Conservation (phyloP, 2,329 filamentous ascomycete genomes). For the Aspergillus brunneoviolaceus region DNA sequence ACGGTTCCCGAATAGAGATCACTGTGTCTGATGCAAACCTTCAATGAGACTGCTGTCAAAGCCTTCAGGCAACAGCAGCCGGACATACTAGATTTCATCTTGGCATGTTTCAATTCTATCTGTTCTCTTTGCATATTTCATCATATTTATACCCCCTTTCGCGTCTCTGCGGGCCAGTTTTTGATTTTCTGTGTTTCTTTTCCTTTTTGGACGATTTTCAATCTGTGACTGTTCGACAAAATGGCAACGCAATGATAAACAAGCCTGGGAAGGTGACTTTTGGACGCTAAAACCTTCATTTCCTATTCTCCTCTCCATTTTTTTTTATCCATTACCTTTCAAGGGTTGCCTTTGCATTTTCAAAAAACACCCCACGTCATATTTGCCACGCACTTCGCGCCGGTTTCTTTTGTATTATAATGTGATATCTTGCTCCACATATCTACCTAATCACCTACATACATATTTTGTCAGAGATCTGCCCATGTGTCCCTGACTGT, state of each 20-base stretch:
- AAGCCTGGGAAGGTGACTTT: background rate
- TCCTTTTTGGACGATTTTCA: conserved; percentile 10
- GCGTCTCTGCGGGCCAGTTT: conserved; percentile 15
- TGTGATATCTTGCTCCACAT: background rate
- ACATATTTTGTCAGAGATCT: background rate
- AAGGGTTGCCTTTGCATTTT: background rate
- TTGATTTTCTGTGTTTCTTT: background rate
- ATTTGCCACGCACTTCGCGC: background rate
- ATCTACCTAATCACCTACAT: background rate
- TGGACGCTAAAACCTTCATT: background rate
- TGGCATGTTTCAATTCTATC: conserved; percentile 10
- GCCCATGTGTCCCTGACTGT: background rate
- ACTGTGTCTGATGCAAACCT: background rate
- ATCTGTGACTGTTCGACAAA: conserved; percentile 10
- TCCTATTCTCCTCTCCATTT: background rate
- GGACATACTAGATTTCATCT: conserved; percentile 7
- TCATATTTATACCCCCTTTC: conserved; percentile 20
- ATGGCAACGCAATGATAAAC: conserved; percentile 14
- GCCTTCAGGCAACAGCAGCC: background rate
- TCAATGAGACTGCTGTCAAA: background rate
- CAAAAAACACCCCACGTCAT: background rate
- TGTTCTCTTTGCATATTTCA: conserved; percentile 9
- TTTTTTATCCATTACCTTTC: background rate
- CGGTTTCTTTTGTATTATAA: background rate
- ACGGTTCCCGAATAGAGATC: conserved; percentile 11